A percentile compares a stretch with the other conserved stretches of the same genome.
Evolutionary conservation across 768 basidiomycete species (phyloP).

Genomic region (Floccularia luteovirens): DNA sequence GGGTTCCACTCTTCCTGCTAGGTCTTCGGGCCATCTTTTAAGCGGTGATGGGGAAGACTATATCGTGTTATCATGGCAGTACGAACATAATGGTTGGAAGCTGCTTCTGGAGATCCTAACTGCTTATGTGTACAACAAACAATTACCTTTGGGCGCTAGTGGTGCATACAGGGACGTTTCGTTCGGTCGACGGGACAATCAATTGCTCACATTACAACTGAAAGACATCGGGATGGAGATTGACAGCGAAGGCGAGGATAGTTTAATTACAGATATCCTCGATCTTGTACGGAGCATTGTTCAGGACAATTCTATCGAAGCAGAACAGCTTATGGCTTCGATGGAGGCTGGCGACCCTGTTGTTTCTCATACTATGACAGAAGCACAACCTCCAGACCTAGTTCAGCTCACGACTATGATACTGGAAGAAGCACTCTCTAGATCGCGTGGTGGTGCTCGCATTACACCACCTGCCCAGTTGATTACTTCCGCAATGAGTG

Average conservation of each 20-base stretch:
- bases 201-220: constrained; percentile 38
- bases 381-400: constrained; percentile 56
- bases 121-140: constrained; percentile 60
- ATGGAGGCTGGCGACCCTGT: constrained; percentile 53
- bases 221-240: constrained; percentile 72
- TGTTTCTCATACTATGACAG: constrained; percentile 42
- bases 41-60: constrained; percentile 65
- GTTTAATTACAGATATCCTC: constrained; percentile 61
- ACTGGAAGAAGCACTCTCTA: constrained; percentile 69
- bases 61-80: constrained; percentile 73
- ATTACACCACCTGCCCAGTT: constrained; percentile 47
- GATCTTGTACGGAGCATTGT: constrained; percentile 77
- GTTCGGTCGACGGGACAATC: constrained; percentile 37
- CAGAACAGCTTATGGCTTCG: constrained; percentile 57
- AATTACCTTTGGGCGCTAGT: constrained; percentile 32
- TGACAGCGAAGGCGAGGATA: constrained; percentile 52
- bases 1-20: constrained; percentile 60
- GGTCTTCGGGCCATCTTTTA: constrained; percentile 62
- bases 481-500: constrained; percentile 76
- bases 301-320: constrained; percentile 58
- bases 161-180: constrained; percentile 44
- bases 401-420: constrained; percentile 78
- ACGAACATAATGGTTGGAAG: constrained; percentile 82
- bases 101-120: constrained; percentile 75
- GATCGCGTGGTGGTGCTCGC: constrained; percentile 30